Evolutionary conservation across 306 rosid species (phyloP).

Genomic region (Prunus kanzakura): DNA sequence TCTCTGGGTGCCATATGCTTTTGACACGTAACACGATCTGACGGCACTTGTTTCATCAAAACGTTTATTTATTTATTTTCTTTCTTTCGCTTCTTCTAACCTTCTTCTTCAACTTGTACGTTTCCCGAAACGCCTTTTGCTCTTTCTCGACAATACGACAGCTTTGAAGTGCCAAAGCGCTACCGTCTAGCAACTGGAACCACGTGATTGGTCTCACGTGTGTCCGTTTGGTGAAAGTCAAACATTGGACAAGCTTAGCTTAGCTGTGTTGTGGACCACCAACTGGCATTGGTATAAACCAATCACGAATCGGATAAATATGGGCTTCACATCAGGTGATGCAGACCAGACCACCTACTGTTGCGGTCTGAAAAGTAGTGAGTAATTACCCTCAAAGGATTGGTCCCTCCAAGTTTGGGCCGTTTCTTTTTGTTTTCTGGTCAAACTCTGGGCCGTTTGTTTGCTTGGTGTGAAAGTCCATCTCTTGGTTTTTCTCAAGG

Average conservation of each 20-base stretch:
- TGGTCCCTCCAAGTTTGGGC: slow-evolving; percentile 6
- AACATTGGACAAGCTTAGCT: background rate
- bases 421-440: background rate
- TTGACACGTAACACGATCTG: background rate
- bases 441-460: background rate
- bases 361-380: background rate
- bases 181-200: background rate
- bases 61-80: background rate
- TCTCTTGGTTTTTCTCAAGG: background rate
- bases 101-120: background rate
- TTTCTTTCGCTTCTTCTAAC: background rate
- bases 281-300: background rate
- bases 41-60: background rate
- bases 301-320: background rate
- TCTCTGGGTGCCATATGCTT: background rate
- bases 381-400: background rate
- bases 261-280: background rate
- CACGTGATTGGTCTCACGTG: slow-evolving; percentile 22
- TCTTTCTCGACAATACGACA: background rate
- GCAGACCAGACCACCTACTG: background rate
- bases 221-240: background rate
- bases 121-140: background rate
- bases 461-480: too few species aligned
- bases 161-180: background rate
- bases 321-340: background rate